These are phyloP conservation scores for Rhytidiadelphus loreus DNA, from an alignment of 225 moss, liverwort and hornwort genomes.

Conservation along the genomic window DNA sequence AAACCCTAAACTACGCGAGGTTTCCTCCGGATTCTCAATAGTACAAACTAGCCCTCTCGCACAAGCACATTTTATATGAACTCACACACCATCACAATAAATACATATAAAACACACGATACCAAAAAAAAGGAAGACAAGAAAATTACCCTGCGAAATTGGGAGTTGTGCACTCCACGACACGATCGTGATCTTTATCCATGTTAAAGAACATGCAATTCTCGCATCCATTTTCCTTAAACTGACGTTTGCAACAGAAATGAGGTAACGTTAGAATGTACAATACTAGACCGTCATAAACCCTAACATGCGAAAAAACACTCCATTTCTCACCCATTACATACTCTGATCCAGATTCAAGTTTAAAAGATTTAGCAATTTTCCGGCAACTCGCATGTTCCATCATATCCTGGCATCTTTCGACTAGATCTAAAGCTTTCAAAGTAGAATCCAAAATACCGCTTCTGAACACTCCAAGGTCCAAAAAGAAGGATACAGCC, in stretches of 20 bases:
- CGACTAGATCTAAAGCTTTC: not conserved
- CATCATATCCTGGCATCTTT: not conserved
- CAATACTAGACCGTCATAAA: not conserved
- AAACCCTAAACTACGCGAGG: not conserved
- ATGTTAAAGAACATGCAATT: slow-evolving; percentile 92
- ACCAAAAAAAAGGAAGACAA: not conserved
- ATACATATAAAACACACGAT: not conserved
- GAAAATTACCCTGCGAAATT: slow-evolving; percentile 72
- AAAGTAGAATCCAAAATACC: not conserved
- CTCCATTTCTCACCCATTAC: not conserved
- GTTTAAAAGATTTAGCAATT: not conserved
- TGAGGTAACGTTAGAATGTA: not conserved
- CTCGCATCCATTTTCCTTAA: slow-evolving; percentile 81
- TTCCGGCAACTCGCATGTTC: not conserved
- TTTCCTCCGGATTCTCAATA: not conserved
- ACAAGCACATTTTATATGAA: not conserved
- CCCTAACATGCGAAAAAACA: not conserved
- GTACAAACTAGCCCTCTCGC: not conserved
- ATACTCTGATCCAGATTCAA: not conserved
- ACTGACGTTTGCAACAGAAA: slow-evolving; percentile 30
- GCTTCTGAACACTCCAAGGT: not conserved
- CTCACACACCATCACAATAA: not conserved
- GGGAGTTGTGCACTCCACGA: slow-evolving; percentile 92
- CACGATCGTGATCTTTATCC: slow-evolving; percentile 95
- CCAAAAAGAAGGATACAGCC: not conserved